A percentile compares a stretch with the other conserved stretches of the same genome.
Conservation (phyloP, 1,139 yeast species). For the Debaryomycetaceae sp. region DNA sequence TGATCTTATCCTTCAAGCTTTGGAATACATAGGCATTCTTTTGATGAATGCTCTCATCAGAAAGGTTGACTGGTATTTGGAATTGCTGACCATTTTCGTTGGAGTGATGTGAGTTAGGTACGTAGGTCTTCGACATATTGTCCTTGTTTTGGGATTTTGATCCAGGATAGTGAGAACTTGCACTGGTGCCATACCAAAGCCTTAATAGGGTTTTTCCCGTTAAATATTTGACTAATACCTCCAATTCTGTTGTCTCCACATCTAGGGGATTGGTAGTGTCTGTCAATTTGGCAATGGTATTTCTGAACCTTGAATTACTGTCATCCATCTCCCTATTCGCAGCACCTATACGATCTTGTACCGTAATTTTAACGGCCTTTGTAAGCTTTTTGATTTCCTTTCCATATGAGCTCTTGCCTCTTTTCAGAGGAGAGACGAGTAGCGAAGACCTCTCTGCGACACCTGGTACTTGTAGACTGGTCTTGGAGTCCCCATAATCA, state of each 20-base stretch:
- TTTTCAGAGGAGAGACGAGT: constrained; percentile 15
- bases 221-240: constrained; percentile 28
- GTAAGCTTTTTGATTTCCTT: constrained; percentile 60
- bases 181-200: constrained; percentile 29
- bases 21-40: constrained; percentile 24
- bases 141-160: background rate
- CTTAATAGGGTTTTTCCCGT: constrained; percentile 35
- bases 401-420: constrained; percentile 31
- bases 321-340: constrained; percentile 28
- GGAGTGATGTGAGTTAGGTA: constrained; percentile 4
- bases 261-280: constrained; percentile 37
- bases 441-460: background rate
- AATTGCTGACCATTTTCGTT: constrained; percentile 1
- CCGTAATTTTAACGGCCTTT: constrained; percentile 67
- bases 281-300: constrained; percentile 34
- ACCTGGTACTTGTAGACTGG: background rate
- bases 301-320: constrained; percentile 31
- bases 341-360: constrained; percentile 54
- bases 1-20: constrained; percentile 36
- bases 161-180: background rate
- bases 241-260: constrained; percentile 44
- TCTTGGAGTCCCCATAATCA: constrained; percentile 1
- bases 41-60: constrained; percentile 2
- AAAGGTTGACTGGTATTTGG: constrained; percentile 4
- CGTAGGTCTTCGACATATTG: constrained; percentile 3